Percentiles rank a stretch among this genome's conserved stretches.
phyloP scores from a whole-genome alignment of 2,329 filamentous ascomycete species.

The Pseudonectria buxi region DNA sequence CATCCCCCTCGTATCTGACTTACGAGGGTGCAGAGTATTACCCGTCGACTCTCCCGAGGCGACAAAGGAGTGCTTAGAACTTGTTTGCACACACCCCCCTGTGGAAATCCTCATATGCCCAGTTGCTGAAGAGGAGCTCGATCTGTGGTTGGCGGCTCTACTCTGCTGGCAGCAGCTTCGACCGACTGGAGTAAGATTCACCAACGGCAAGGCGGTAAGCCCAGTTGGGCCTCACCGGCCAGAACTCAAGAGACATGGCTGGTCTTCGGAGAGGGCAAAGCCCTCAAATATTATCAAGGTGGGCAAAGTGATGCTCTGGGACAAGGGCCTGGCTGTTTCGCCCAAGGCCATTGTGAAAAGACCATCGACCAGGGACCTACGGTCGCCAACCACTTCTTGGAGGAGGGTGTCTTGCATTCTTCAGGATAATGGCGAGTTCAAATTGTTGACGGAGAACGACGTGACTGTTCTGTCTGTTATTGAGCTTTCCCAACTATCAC shows the following conservation, averaged over 20 bases:
- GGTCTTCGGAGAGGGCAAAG: slow-evolving; percentile 26
- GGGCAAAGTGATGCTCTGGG: slow-evolving; percentile 85
- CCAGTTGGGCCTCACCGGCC: slow-evolving; percentile 31
- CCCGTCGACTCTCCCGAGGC: slow-evolving; percentile 42
- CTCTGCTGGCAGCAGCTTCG: slow-evolving; percentile 75
- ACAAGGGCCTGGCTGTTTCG: slow-evolving; percentile 58
- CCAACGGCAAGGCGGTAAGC: slow-evolving; percentile 33
- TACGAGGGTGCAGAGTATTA: slow-evolving; percentile 66
- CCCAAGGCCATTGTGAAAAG: slow-evolving; percentile 51
- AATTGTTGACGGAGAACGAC: slow-evolving; percentile 81
- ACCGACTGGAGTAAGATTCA: slow-evolving; percentile 49
- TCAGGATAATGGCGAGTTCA: slow-evolving; percentile 91
- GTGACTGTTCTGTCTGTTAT: slow-evolving; percentile 73
- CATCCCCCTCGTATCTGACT: slow-evolving; percentile 61
- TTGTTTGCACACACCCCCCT: slow-evolving; percentile 46
- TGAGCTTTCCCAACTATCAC: slow-evolving; percentile 79
- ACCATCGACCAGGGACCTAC: slow-evolving; percentile 50
- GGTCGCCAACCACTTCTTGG: slow-evolving; percentile 60
- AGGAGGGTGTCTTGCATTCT: slow-evolving; percentile 85
- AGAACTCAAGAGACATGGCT: slow-evolving; percentile 37
- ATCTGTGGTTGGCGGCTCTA: slow-evolving; percentile 73
- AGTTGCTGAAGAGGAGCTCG: slow-evolving; percentile 57
- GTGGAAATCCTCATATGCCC: slow-evolving; percentile 61
- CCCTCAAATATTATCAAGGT: slow-evolving; percentile 81
- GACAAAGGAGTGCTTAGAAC: slow-evolving; percentile 44